Percentiles rank a stretch among this genome's conserved stretches.
Conservation (phyloP, 2,329 filamentous ascomycete species). For the Cladophialophora carrionii region DNA sequence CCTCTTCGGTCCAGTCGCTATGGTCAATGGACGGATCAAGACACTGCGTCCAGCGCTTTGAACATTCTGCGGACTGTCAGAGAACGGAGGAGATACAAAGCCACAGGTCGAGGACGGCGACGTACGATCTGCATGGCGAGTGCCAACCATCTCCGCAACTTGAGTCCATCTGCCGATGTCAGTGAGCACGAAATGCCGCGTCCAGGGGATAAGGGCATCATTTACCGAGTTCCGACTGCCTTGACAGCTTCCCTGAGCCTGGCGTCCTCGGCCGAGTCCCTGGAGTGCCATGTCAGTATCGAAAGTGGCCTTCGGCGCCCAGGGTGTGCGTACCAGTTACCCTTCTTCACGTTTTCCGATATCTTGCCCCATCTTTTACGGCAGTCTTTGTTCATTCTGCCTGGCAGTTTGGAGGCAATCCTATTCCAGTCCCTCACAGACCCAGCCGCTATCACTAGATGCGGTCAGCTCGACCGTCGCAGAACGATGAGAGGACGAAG, state of each 20-base stretch:
- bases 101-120: constrained; percentile 9
- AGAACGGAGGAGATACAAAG: background rate
- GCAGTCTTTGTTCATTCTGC: constrained; percentile 52
- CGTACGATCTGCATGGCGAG: constrained; percentile 48
- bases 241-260: constrained; percentile 43
- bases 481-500: background rate
- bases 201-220: background rate
- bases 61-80: constrained; percentile 45
- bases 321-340: too few species aligned
- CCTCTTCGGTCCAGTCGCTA: constrained; percentile 46
- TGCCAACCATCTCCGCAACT: constrained; percentile 47
- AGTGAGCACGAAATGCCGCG: too few species aligned
- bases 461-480: background rate
- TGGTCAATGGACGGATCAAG: constrained; percentile 49
- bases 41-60: constrained; percentile 53
- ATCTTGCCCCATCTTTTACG: constrained; percentile 51
- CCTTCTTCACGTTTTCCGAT: constrained; percentile 47
- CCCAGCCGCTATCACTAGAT: constrained; percentile 23
- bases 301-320: too few species aligned
- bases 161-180: constrained; percentile 45
- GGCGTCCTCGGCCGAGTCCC: constrained; percentile 42
- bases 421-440: constrained; percentile 44
- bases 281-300: too few species aligned
- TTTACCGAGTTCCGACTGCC: constrained; percentile 1
- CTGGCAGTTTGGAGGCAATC: constrained; percentile 46